Conservation (phyloP, 2,329 filamentous ascomycete species). For the Fusarium denticulatum region DNA sequence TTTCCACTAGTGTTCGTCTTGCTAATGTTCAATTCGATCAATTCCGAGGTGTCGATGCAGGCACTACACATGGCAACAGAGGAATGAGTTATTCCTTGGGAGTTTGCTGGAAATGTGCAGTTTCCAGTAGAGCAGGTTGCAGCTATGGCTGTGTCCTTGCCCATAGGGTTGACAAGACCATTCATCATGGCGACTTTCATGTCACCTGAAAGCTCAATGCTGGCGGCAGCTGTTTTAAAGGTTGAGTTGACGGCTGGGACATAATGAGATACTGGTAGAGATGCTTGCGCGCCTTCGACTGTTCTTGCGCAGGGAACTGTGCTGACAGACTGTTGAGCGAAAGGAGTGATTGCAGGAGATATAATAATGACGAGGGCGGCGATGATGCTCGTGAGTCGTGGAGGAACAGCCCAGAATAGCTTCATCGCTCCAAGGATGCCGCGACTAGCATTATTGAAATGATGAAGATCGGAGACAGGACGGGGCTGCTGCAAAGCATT, state of each 20-base stretch:
- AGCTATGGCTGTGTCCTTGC: background rate
- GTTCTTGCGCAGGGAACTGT: background rate
- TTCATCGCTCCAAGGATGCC: background rate
- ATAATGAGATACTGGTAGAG: background rate
- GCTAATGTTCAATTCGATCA: background rate
- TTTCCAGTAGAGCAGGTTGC: background rate
- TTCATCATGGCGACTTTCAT: constrained; percentile 4
- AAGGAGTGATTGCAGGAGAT: constrained; percentile 5
- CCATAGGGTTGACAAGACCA: constrained; percentile 1
- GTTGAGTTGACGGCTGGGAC: rapidly evolving
- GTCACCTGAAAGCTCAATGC: background rate
- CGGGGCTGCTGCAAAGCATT: background rate
- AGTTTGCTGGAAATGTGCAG: background rate
- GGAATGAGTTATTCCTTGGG: background rate
- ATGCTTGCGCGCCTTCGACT: background rate
- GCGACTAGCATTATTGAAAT: constrained; percentile 4
- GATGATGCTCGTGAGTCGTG: background rate
- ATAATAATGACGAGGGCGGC: background rate
- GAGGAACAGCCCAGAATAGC: background rate
- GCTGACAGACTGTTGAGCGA: constrained; percentile 4
- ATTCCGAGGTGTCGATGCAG: background rate
- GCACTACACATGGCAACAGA: constrained; percentile 7
- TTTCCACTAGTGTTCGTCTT: rapidly evolving
- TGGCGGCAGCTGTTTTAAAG: rapidly evolving
- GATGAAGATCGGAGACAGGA: background rate